phyloP scores from a whole-genome alignment of 495 filamentous ascomycete genomes.

The Penicilliopsis zonata region DNA sequence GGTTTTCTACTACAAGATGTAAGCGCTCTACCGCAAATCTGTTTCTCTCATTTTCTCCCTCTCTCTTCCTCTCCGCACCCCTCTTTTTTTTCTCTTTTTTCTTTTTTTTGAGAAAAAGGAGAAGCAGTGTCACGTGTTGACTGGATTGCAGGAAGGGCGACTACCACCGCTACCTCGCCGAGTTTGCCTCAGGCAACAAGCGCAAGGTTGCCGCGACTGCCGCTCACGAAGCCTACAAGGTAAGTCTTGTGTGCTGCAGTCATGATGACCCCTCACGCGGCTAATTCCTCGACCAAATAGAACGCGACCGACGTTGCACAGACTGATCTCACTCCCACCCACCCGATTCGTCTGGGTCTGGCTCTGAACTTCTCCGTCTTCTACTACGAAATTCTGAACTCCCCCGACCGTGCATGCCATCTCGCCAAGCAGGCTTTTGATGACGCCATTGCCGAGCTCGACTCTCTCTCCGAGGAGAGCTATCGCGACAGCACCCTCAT shows the following conservation, averaged over 20 bases:
- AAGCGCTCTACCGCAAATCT: constrained; percentile 23
- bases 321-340: constrained; percentile 93
- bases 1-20: constrained; percentile 99
- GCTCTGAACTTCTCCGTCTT: constrained; percentile 99
- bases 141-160: constrained; percentile 81
- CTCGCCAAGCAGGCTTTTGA: constrained; percentile 99
- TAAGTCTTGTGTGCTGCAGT: too few relatives aligned
- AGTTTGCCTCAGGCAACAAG: constrained; percentile 98
- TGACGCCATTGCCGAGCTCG: constrained; percentile 97
- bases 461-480: constrained; percentile 96
- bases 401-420: constrained; percentile 96
- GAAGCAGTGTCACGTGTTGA: constrained; percentile 1
- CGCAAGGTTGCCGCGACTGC: constrained; percentile 94
- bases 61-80: not conserved
- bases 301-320: constrained; percentile 97
- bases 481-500: constrained; percentile 99
- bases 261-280: too few relatives aligned
- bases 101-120: too few relatives aligned
- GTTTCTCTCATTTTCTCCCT: constrained; percentile 3
- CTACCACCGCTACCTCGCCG: constrained; percentile 98
- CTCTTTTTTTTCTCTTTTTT: not conserved
- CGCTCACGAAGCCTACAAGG: constrained; percentile 99
- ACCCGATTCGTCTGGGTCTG: constrained; percentile 96
- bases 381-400: constrained; percentile 99
- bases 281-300: too few relatives aligned